Conservation (phyloP, 768 basidiomycete genomes). For the Boletus speciosus region DNA sequence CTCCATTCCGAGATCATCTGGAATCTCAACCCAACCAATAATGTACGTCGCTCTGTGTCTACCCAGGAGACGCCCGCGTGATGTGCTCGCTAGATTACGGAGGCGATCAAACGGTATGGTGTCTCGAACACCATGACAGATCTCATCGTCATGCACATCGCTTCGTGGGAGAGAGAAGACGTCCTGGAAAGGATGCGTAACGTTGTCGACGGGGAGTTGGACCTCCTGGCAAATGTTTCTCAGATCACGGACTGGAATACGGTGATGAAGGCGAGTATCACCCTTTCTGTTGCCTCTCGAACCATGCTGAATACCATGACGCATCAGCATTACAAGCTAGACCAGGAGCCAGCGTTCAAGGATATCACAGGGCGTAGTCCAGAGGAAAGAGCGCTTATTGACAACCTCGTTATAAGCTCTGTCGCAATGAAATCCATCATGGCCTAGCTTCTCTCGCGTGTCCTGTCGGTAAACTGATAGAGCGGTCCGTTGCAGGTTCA, state of each 20-base stretch:
- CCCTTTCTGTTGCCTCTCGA: not conserved
- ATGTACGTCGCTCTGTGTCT: conserved; percentile 43
- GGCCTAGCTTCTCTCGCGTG: conserved; percentile 11
- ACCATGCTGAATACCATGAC: not conserved
- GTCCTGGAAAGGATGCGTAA: conserved; percentile 52
- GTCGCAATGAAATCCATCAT: conserved; percentile 79
- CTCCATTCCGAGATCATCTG: conserved; percentile 92
- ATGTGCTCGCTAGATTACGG: conserved; percentile 61
- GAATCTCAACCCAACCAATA: conserved; percentile 81
- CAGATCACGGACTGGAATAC: conserved; percentile 64
- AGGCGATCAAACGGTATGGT: conserved; percentile 84
- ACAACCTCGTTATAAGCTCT: conserved; percentile 69
- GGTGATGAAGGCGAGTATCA: conserved; percentile 63
- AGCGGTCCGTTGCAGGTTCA: not conserved
- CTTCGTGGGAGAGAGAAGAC: conserved; percentile 36
- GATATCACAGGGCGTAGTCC: conserved; percentile 32
- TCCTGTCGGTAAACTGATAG: not conserved
- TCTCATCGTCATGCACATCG: conserved; percentile 72
- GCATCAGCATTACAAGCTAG: conserved; percentile 66
- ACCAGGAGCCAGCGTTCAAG: conserved; percentile 44
- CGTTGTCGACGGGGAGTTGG: conserved; percentile 56
- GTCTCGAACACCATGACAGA: conserved; percentile 62
- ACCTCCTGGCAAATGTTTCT: conserved; percentile 42
- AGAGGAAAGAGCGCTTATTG: conserved; percentile 43
- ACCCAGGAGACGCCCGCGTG: not conserved